Evolutionary conservation across 2,329 filamentous ascomycete genomes (phyloP).

Genomic region (Alternaria angustiovoidea): DNA sequence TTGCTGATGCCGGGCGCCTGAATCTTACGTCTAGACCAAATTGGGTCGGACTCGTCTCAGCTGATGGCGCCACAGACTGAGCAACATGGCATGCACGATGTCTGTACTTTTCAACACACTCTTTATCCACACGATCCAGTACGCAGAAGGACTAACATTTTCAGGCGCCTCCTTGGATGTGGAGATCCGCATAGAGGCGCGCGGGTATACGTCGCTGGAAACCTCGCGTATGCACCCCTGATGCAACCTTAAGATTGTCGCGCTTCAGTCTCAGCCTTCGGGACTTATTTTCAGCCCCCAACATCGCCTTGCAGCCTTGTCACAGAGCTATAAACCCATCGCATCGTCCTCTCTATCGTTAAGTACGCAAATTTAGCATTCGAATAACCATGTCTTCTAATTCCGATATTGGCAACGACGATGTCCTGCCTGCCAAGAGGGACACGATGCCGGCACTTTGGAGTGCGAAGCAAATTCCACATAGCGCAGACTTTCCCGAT

Average conservation of each 20-base stretch:
- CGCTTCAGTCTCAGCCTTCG: slow-evolving; percentile 14
- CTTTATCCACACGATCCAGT: background rate
- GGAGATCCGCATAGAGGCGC: background rate
- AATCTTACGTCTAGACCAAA: slow-evolving; percentile 7
- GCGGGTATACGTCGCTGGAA: slow-evolving; percentile 2
- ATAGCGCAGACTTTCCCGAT: slow-evolving; percentile 17
- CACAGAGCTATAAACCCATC: slow-evolving; percentile 10
- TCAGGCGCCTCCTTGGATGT: background rate
- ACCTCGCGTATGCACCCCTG: slow-evolving; percentile 2
- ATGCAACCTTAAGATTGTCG: slow-evolving; percentile 1
- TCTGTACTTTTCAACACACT: background rate
- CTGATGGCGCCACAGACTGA: background rate
- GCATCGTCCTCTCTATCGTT: background rate
- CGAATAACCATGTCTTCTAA: slow-evolving; percentile 10
- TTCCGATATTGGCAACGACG: background rate
- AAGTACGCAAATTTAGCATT: background rate
- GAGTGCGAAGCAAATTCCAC: slow-evolving; percentile 18
- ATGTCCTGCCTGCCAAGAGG: slow-evolving; percentile 3
- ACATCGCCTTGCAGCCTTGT: background rate
- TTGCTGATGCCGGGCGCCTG: slow-evolving; percentile 3
- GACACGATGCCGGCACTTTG: slow-evolving; percentile 13
- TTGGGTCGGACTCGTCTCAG: slow-evolving; percentile 12
- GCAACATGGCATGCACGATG: background rate
- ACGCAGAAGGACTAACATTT: background rate
- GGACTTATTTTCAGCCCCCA: slow-evolving; percentile 12